These are phyloP conservation scores for Diaporthe amygdali DNA, from an alignment of 2,329 filamentous ascomycete genomes.

Conservation along the genomic window DNA sequence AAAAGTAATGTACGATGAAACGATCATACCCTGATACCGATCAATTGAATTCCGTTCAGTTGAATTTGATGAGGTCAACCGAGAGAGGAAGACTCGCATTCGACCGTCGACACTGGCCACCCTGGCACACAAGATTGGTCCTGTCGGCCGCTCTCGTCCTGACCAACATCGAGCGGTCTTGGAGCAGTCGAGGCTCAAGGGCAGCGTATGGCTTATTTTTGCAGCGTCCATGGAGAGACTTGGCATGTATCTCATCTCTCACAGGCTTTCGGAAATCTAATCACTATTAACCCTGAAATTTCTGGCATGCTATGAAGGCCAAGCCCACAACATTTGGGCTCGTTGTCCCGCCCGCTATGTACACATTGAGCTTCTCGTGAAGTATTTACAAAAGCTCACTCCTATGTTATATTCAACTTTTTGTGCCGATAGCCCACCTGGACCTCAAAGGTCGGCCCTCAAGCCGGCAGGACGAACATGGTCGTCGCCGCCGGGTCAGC, in stretches of 20 bases:
- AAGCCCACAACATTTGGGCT: not conserved
- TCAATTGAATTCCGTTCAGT: not conserved
- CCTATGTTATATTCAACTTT: not conserved
- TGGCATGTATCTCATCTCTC: not conserved
- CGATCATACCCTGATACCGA: slow-evolving; percentile 20
- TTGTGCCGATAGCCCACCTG: not conserved
- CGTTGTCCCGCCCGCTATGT: not conserved
- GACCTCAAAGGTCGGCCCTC: not conserved
- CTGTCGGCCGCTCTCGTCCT: not conserved
- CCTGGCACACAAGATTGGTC: not conserved
- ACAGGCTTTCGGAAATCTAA: not conserved
- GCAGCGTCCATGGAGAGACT: not conserved
- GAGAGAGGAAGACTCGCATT: not conserved
- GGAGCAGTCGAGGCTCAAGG: not conserved
- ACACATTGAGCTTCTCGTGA: not conserved
- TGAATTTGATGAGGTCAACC: not conserved
- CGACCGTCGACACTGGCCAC: not conserved
- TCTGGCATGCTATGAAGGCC: not conserved
- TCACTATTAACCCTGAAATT: not conserved
- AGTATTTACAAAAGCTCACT: not conserved
- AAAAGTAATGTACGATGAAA: slow-evolving; percentile 20
- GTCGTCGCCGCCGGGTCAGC: not conserved
- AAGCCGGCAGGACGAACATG: not conserved
- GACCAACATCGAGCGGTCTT: not conserved
- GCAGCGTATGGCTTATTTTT: not conserved